A percentile compares a stretch with the other conserved stretches of the same genome.
Conservation (phyloP, 2,329 filamentous ascomycete genomes). For the Fonsecaea pedrosoi region DNA sequence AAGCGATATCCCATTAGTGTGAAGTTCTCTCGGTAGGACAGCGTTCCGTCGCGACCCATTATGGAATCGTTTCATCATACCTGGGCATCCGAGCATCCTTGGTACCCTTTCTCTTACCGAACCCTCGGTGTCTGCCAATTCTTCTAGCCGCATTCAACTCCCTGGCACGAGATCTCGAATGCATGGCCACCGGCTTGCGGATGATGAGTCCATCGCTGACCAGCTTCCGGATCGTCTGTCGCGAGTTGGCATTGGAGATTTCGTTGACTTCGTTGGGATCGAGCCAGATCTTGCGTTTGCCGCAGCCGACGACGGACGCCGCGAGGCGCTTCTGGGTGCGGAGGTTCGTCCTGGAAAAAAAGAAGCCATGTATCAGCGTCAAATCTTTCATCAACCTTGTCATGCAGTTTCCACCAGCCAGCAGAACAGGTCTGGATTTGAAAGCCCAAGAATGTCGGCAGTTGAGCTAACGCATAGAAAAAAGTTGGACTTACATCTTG, state of each 20-base stretch:
- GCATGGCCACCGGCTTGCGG: slow-evolving; percentile 99
- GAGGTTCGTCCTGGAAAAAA: slow-evolving; percentile 77
- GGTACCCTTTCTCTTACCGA: slow-evolving; percentile 99
- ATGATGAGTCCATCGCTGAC: slow-evolving; percentile 99
- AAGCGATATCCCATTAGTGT: slow-evolving; percentile 31
- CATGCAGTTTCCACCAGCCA: background rate
- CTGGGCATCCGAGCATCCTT: slow-evolving; percentile 98
- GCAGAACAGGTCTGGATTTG: background rate
- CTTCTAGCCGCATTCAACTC: slow-evolving; percentile 93
- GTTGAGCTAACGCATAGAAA: background rate
- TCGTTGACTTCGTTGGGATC: slow-evolving; percentile 99
- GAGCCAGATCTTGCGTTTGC: slow-evolving; percentile 99
- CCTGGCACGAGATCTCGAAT: slow-evolving; percentile 95
- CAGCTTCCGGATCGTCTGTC: slow-evolving; percentile 99
- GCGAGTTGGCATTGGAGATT: slow-evolving; percentile 99
- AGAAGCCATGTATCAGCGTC: slow-evolving; percentile 7
- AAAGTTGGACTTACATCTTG: slow-evolving; percentile 36
- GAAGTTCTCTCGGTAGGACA: background rate
- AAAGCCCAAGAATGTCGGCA: background rate
- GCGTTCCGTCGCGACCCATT: background rate
- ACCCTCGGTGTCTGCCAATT: slow-evolving; percentile 96
- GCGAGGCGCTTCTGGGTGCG: slow-evolving; percentile 99
- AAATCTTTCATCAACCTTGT: background rate
- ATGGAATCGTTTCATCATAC: slow-evolving; percentile 62
- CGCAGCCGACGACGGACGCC: slow-evolving; percentile 97